Percentiles rank a stretch among this genome's conserved stretches.
These are phyloP conservation scores for Syzygium aromaticum DNA, from an alignment of 345 rosid genomes.

Conservation along the genomic window DNA sequence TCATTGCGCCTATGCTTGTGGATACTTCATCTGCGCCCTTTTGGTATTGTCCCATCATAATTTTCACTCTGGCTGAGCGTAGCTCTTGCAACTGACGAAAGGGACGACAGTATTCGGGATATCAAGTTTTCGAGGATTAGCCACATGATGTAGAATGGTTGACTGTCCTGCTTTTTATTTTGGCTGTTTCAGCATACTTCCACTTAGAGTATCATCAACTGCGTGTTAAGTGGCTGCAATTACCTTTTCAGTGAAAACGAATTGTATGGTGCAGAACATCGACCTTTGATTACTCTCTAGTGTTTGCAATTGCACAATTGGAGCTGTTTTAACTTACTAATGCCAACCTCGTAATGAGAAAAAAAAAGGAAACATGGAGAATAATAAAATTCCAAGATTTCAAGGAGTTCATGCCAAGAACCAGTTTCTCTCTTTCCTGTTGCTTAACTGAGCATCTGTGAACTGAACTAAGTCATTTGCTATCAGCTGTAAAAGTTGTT, in stretches of 20 bases:
- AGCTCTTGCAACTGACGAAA: background rate
- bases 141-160: background rate
- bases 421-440: background rate
- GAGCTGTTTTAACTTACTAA: background rate
- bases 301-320: background rate
- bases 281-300: background rate
- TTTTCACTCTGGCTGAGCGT: background rate
- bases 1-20: background rate
- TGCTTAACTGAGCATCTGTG: background rate
- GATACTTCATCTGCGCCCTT: background rate
- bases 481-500: background rate
- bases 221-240: background rate
- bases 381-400: background rate
- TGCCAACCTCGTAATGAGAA: background rate
- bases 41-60: background rate
- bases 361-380: background rate
- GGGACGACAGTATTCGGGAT: background rate
- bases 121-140: background rate
- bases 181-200: background rate
- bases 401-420: background rate
- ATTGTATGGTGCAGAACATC: background rate
- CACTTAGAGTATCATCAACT: background rate
- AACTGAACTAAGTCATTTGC: background rate
- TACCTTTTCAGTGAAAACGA: background rate
- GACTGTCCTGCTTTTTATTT: background rate